phyloP scores from a whole-genome alignment of 1,139 yeast species.

The Magnusiomyces suaveolens region DNA sequence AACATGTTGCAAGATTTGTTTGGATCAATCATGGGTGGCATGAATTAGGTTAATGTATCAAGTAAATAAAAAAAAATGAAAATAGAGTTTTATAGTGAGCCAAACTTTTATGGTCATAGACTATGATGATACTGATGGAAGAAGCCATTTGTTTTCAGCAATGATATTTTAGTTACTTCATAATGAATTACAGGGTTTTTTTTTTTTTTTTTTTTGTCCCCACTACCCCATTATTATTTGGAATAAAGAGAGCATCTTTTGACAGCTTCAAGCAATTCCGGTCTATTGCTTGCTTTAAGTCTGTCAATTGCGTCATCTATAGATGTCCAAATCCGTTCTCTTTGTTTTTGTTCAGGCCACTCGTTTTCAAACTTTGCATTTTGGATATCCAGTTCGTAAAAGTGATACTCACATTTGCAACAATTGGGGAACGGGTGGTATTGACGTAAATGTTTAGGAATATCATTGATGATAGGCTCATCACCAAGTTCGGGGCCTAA shows the following conservation, averaged over 20 bases:
- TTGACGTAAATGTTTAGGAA: constrained; percentile 53
- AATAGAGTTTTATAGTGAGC: no score
- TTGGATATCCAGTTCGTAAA: constrained; percentile 62
- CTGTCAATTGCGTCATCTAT: constrained; percentile 65
- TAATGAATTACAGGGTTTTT: no score
- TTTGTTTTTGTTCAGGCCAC: constrained; percentile 64
- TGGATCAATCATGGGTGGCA: constrained; percentile 13
- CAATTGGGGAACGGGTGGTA: constrained; percentile 25
- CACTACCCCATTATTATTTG: neutral
- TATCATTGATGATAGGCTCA: constrained; percentile 46
- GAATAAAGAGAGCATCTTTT: constrained; percentile 35
- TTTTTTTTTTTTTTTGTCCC: no score
- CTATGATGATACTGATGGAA: no score
- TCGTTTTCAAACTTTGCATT: constrained; percentile 38
- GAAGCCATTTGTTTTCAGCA: no score
- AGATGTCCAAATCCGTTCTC: constrained; percentile 68
- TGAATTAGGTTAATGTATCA: neutral
- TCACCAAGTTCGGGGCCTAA: constrained; percentile 37
- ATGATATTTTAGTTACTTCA: no score
- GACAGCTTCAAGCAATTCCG: constrained; percentile 60
- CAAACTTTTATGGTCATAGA: no score
- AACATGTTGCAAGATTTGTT: constrained; percentile 58
- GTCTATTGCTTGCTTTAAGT: constrained; percentile 49
- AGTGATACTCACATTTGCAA: constrained; percentile 74
- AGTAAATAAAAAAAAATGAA: neutral